Evolutionary conservation across 805 yeast genomes (phyloP).

Genomic region (Candida loeiensis): DNA sequence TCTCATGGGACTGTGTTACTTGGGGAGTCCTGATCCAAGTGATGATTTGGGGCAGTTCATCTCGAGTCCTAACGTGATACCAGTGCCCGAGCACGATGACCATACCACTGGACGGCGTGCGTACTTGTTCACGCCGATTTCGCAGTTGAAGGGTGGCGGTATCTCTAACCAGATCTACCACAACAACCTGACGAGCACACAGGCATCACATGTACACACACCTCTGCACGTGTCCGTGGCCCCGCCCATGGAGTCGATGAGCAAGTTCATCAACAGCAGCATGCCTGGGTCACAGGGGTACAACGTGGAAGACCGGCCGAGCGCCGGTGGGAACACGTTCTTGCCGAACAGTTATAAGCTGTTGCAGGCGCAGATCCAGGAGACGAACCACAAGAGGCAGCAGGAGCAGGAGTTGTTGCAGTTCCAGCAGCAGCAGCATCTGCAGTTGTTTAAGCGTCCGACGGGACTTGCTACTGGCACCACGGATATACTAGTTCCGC

Average conservation of each 20-base stretch:
- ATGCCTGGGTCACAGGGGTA: constrained; percentile 3
- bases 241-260: constrained; percentile 5
- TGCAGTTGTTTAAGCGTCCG: constrained; percentile 13
- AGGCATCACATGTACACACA: constrained; percentile 3
- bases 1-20: constrained; percentile 84
- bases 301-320: not conserved
- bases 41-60: constrained; percentile 80
- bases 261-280: constrained; percentile 7
- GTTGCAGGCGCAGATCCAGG: constrained; percentile 16
- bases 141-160: constrained; percentile 38
- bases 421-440: constrained; percentile 18
- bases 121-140: constrained; percentile 42
- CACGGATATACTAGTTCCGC: constrained; percentile 12
- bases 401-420: constrained; percentile 15
- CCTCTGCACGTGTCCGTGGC: constrained; percentile 2
- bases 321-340: constrained; percentile 4
- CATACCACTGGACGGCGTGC: constrained; percentile 33
- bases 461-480: constrained; percentile 12
- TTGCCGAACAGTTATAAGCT: constrained; percentile 16
- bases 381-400: constrained; percentile 13
- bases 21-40: constrained; percentile 66
- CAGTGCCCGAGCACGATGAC: constrained; percentile 40
- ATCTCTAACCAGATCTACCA: constrained; percentile 18
- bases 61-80: constrained; percentile 38
- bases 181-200: constrained; percentile 9